Percentiles rank a stretch among this genome's conserved stretches.
phyloP scores from a whole-genome alignment of 2,329 filamentous ascomycete species.

The Pleomassaria siparia region DNA sequence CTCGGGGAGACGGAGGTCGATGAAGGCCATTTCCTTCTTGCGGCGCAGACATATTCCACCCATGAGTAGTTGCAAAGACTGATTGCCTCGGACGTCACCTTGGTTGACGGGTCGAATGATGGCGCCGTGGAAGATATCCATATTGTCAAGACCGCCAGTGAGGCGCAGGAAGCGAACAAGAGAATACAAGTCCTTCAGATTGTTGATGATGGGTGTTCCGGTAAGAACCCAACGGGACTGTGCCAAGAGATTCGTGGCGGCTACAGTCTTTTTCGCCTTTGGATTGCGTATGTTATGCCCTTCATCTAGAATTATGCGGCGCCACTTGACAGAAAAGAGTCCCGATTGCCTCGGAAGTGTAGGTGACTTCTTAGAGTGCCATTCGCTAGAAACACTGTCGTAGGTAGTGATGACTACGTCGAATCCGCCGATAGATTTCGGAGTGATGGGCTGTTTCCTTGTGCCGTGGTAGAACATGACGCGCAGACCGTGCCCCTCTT shows the following conservation, averaged over 20 bases:
- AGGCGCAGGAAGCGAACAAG: slow-evolving; percentile 76
- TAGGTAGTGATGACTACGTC: slow-evolving; percentile 86
- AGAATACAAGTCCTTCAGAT: slow-evolving; percentile 77
- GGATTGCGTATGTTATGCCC: slow-evolving; percentile 81
- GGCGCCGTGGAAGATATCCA: slow-evolving; percentile 72
- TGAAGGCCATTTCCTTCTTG: slow-evolving; percentile 84
- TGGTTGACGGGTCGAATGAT: slow-evolving; percentile 68
- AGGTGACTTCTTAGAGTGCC: slow-evolving; percentile 50
- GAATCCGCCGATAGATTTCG: slow-evolving; percentile 62
- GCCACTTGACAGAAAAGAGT: slow-evolving; percentile 70
- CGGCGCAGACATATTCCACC: slow-evolving; percentile 77
- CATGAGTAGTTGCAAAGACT: slow-evolving; percentile 75
- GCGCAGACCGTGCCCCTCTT: slow-evolving; percentile 61
- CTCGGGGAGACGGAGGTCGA: slow-evolving; percentile 76
- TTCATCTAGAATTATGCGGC: slow-evolving; percentile 79
- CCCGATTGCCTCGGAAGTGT: slow-evolving; percentile 30
- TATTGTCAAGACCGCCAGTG: slow-evolving; percentile 71
- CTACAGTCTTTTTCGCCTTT: slow-evolving; percentile 69
- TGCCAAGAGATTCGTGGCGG: slow-evolving; percentile 67
- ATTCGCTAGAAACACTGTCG: slow-evolving; percentile 71
- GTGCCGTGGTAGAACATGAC: slow-evolving; percentile 75
- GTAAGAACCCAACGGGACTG: slow-evolving; percentile 70
- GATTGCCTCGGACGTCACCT: slow-evolving; percentile 60
- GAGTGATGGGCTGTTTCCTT: slow-evolving; percentile 52
- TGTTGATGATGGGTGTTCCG: slow-evolving; percentile 75